These are phyloP conservation scores for Daldinia sp. DNA, from an alignment of 2,329 filamentous ascomycete species.

Conservation along the genomic window DNA sequence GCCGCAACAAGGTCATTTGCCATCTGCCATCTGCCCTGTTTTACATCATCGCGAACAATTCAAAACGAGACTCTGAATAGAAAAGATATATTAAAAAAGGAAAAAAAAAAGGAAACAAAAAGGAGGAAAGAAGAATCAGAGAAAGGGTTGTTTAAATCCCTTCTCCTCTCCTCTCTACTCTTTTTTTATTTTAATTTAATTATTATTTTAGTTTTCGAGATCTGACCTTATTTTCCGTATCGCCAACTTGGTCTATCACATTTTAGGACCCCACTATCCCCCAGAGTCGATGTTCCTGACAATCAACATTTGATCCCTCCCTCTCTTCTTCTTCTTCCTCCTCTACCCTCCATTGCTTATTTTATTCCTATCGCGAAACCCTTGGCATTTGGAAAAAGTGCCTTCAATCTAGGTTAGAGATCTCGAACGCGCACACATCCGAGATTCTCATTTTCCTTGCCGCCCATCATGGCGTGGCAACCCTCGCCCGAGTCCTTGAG, in stretches of 20 bases:
- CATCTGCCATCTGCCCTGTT: constrained; percentile 7
- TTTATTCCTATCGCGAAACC: constrained; percentile 1
- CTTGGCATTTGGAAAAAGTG: neutral
- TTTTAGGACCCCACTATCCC: constrained; percentile 32
- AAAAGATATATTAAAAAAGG: neutral
- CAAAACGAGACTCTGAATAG: neutral
- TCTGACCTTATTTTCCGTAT: constrained; percentile 13
- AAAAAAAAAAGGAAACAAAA: neutral
- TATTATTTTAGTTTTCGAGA: constrained; percentile 1
- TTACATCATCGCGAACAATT: constrained; percentile 18
- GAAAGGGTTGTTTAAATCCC: too few species aligned
- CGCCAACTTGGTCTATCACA: constrained; percentile 13
- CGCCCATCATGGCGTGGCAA: constrained; percentile 84
- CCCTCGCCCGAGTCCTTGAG: constrained; percentile 85
- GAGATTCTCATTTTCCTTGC: constrained; percentile 34
- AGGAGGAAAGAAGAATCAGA: neutral
- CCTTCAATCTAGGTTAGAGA: neutral
- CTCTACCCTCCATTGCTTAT: neutral
- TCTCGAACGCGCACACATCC: constrained; percentile 19
- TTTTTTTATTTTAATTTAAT: neutral
- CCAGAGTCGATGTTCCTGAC: constrained; percentile 27
- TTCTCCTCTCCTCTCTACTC: neutral
- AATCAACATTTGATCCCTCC: constrained; percentile 25
- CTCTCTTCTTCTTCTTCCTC: neutral
- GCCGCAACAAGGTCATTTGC: constrained; percentile 15